Evolutionary conservation across 1,284 basidiomycete genomes (phyloP).

Genomic region (Baeospora myosura): DNA sequence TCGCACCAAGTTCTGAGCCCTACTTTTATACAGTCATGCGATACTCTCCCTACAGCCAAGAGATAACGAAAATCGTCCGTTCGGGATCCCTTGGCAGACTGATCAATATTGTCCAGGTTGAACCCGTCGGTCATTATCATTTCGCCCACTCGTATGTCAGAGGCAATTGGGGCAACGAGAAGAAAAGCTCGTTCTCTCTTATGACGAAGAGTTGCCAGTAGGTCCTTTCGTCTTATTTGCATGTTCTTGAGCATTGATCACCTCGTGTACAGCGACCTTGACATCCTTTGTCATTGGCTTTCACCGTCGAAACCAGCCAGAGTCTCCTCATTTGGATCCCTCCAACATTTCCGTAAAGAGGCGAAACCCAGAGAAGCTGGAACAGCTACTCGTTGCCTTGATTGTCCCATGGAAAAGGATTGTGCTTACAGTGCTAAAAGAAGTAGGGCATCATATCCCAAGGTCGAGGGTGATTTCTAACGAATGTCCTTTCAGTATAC

Average conservation of each 20-base stretch:
- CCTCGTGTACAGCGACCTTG: slow-evolving; percentile 57
- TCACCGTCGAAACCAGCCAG: slow-evolving; percentile 54
- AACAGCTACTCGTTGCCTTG: slow-evolving; percentile 59
- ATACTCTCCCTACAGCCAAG: slow-evolving; percentile 76
- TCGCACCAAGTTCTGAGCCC: not conserved
- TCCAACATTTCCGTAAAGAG: slow-evolving; percentile 71
- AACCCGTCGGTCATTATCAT: slow-evolving; percentile 74
- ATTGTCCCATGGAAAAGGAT: slow-evolving; percentile 62
- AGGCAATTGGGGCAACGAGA: slow-evolving; percentile 72
- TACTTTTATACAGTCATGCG: slow-evolving; percentile 54
- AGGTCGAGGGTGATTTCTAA: slow-evolving; percentile 10
- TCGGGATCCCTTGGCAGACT: slow-evolving; percentile 69
- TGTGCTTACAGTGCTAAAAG: slow-evolving; percentile 84
- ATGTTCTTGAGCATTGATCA: slow-evolving; percentile 4
- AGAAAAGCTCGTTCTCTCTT: slow-evolving; percentile 67
- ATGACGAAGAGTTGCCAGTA: slow-evolving; percentile 89
- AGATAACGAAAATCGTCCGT: slow-evolving; percentile 61
- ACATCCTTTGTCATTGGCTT: slow-evolving; percentile 74
- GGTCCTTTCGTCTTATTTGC: slow-evolving; percentile 14
- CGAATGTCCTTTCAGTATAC: slow-evolving; percentile 42
- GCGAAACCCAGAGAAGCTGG: slow-evolving; percentile 66
- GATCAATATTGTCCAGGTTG: slow-evolving; percentile 66
- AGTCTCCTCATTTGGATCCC: slow-evolving; percentile 78
- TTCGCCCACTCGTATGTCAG: slow-evolving; percentile 84
- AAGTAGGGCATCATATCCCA: slow-evolving; percentile 36